These are phyloP conservation scores for Vaccinium corymbosum DNA, from an alignment of 148 eudicot species.

Conservation along the genomic window DNA sequence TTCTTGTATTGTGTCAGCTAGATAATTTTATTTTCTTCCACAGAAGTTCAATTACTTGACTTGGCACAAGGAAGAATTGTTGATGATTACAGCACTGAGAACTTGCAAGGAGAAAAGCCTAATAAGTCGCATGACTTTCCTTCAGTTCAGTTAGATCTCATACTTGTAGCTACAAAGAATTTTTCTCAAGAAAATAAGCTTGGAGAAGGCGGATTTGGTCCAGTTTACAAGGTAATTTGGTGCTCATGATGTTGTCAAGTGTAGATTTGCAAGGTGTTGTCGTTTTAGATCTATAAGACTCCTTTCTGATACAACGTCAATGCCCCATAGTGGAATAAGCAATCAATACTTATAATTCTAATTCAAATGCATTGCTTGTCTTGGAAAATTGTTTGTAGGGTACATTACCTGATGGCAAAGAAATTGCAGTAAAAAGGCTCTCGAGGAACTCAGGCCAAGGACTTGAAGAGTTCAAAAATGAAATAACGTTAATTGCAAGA, in stretches of 20 bases:
- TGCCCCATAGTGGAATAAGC: background rate
- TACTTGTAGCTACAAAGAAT: slow-evolving; percentile 9
- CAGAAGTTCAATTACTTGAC: background rate
- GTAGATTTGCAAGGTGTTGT: background rate
- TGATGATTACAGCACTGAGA: background rate
- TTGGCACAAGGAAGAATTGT: background rate
- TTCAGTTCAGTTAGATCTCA: background rate
- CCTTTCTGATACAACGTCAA: background rate
- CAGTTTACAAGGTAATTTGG: slow-evolving; percentile 22
- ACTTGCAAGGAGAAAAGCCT: background rate
- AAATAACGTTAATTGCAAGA: too few species aligned
- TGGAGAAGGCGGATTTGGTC: slow-evolving; percentile 29
- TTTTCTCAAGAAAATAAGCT: slow-evolving; percentile 27
- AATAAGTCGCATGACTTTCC: background rate
- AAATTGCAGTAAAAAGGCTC: too few species aligned
- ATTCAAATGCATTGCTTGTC: too few species aligned
- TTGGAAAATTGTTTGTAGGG: too few species aligned
- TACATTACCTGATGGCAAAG: too few species aligned
- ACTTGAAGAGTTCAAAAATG: too few species aligned
- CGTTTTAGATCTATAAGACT: background rate
- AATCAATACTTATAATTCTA: too few species aligned
- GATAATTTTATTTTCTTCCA: background rate
- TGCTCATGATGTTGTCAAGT: background rate
- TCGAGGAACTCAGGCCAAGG: too few species aligned
- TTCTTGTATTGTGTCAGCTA: background rate